These are phyloP conservation scores for Pythium angustatum DNA, from an alignment of 352 stramenopile genomes.

Conservation along the genomic window DNA sequence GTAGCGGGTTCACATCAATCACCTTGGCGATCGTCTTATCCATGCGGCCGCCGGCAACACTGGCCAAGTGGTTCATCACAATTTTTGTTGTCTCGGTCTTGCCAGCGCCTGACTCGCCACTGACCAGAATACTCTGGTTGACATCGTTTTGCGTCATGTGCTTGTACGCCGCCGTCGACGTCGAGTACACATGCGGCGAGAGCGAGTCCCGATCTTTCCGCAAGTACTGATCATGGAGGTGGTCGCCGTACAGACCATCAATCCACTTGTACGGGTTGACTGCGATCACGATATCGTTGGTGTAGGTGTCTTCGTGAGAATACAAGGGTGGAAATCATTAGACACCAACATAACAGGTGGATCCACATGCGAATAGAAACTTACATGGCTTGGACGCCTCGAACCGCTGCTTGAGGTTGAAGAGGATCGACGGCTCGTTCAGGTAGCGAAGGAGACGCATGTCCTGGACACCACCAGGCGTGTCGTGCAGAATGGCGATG, in stretches of 20 bases:
- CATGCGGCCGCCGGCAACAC: conserved; percentile 76
- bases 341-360: not conserved
- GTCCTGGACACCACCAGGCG: conserved; percentile 74
- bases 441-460: conserved; percentile 89
- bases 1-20: conserved; percentile 91
- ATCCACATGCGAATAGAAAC: conserved; percentile 10
- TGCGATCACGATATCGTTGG: conserved; percentile 97
- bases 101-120: conserved; percentile 82
- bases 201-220: conserved; percentile 66
- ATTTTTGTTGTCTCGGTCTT: conserved; percentile 99
- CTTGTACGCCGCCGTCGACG: conserved; percentile 84
- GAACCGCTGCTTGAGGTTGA: conserved; percentile 93
- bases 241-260: conserved; percentile 88
- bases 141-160: conserved; percentile 73
- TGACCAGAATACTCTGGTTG: conserved; percentile 90
- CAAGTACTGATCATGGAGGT: conserved; percentile 84
- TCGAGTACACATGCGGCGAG: conserved; percentile 84
- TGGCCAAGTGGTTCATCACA: conserved; percentile 89
- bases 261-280: conserved; percentile 98
- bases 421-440: conserved; percentile 93
- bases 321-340: not conserved
- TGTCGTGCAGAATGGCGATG: conserved; percentile 81
- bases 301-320: conserved; percentile 88
- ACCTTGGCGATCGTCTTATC: conserved; percentile 91
- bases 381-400: conserved; percentile 89